Conservation (phyloP, 2,329 filamentous ascomycete species). For the Ascochyta pisi region DNA sequence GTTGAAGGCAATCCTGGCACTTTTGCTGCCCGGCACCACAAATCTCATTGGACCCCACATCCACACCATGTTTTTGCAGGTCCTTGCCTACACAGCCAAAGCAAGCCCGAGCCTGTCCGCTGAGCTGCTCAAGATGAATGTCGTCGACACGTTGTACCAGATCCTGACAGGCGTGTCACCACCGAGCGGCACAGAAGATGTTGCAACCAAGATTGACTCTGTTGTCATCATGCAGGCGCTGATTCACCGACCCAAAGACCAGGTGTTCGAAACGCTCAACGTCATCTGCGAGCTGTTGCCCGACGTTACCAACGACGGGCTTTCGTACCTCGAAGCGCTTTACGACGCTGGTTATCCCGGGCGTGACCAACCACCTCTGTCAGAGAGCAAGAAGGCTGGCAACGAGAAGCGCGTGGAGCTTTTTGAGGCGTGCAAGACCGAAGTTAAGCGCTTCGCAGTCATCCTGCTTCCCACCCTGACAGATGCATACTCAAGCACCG, state of each 20-base stretch:
- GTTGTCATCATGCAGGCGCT: slow-evolving; percentile 98
- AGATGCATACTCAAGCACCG: slow-evolving; percentile 96
- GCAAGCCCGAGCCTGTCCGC: slow-evolving; percentile 87
- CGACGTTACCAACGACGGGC: slow-evolving; percentile 66
- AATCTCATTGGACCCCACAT: slow-evolving; percentile 94
- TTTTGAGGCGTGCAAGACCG: slow-evolving; percentile 79
- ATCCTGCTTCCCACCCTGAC: slow-evolving; percentile 94
- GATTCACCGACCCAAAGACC: slow-evolving; percentile 92
- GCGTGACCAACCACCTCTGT: slow-evolving; percentile 53
- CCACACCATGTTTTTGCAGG: slow-evolving; percentile 93
- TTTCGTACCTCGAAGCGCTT: slow-evolving; percentile 60
- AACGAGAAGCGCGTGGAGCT: slow-evolving; percentile 85
- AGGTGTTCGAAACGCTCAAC: slow-evolving; percentile 96
- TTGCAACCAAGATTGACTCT: slow-evolving; percentile 87
- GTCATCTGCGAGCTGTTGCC: slow-evolving; percentile 95
- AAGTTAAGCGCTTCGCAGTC: slow-evolving; percentile 90
- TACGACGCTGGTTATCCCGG: slow-evolving; percentile 58
- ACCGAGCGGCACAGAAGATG: slow-evolving; percentile 76
- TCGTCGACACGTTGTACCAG: slow-evolving; percentile 97
- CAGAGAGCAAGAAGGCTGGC: slow-evolving; percentile 61
- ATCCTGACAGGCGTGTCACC: slow-evolving; percentile 96
- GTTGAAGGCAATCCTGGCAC: slow-evolving; percentile 80
- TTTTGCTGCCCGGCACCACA: slow-evolving; percentile 90
- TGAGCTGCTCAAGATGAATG: slow-evolving; percentile 92
- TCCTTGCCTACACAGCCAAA: slow-evolving; percentile 87